phyloP scores from a whole-genome alignment of 768 basidiomycete genomes.

The Saitozyma podzolica region DNA sequence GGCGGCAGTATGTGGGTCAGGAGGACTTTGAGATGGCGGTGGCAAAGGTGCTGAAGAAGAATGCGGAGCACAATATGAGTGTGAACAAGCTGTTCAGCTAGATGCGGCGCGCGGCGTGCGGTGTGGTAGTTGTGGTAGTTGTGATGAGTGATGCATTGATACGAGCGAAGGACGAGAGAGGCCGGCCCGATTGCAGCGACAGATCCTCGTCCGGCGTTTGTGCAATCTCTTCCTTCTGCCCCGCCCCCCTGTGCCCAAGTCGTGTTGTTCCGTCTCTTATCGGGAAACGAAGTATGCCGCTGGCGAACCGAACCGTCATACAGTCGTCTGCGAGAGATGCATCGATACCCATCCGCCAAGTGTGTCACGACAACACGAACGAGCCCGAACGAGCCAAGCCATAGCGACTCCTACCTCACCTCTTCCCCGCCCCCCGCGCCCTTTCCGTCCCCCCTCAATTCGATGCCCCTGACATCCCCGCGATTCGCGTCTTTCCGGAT shows the following conservation, averaged over 20 bases:
- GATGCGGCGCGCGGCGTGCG: neutral
- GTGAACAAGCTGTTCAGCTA: slow-evolving; percentile 85
- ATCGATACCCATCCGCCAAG: no score
- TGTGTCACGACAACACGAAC: no score
- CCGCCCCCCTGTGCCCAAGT: no score
- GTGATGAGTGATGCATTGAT: neutral
- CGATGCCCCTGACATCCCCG: slow-evolving; percentile 31
- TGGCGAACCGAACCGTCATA: no score
- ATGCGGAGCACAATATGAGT: slow-evolving; percentile 90
- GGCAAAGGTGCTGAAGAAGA: slow-evolving; percentile 95
- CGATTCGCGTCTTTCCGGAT: slow-evolving; percentile 21
- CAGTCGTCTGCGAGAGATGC: no score
- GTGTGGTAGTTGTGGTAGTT: neutral
- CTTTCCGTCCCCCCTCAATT: slow-evolving; percentile 40
- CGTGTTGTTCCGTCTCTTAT: neutral
- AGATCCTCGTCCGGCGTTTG: no score
- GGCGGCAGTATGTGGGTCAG: slow-evolving; percentile 94
- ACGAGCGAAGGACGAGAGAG: neutral
- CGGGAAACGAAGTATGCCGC: no score
- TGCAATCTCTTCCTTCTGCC: no score
- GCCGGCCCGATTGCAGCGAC: no score
- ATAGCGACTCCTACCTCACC: slow-evolving; percentile 17
- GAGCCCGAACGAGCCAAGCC: neutral
- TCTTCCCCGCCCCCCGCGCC: slow-evolving; percentile 46
- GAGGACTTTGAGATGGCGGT: slow-evolving; percentile 99